Evolutionary conservation across 345 rosid genomes (phyloP).

Genomic region (Hibiscus mutabilis): DNA sequence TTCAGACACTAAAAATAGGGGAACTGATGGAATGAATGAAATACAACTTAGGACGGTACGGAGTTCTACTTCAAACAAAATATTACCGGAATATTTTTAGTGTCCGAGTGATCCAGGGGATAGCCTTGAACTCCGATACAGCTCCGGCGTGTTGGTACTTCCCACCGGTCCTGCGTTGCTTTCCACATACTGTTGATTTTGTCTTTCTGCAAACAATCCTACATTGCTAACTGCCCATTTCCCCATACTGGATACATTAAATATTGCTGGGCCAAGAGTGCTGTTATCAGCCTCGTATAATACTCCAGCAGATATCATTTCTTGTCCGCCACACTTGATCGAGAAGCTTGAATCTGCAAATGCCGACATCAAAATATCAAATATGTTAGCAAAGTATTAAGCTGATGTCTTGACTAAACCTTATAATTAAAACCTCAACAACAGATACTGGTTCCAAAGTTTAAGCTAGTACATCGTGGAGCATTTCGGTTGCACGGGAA

Average conservation of each 20-base stretch:
- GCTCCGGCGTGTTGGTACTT: conserved; percentile 15
- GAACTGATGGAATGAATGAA: background rate
- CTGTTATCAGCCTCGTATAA: conserved; percentile 32
- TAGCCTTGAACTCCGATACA: conserved; percentile 27
- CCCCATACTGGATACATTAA: conserved; percentile 20
- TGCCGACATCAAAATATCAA: background rate
- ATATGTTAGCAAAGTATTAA: background rate
- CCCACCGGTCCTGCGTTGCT: no score
- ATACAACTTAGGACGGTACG: no score
- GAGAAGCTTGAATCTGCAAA: conserved; percentile 25
- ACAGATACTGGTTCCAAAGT: no score
- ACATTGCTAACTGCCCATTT: conserved; percentile 57
- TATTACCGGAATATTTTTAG: no score
- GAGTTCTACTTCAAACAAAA: no score
- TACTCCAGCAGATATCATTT: conserved; percentile 20
- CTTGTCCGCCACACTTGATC: conserved; percentile 29
- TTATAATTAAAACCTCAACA: no score
- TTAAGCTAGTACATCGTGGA: background rate
- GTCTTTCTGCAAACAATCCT: conserved; percentile 25
- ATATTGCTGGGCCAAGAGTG: background rate
- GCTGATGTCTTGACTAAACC: background rate
- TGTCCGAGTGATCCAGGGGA: conserved; percentile 27
- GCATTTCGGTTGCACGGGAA: background rate
- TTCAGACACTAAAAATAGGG: no score
- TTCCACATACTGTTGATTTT: no score